phyloP scores from a whole-genome alignment of 106 monocot genomes.

The Dioscorea dumetorum region DNA sequence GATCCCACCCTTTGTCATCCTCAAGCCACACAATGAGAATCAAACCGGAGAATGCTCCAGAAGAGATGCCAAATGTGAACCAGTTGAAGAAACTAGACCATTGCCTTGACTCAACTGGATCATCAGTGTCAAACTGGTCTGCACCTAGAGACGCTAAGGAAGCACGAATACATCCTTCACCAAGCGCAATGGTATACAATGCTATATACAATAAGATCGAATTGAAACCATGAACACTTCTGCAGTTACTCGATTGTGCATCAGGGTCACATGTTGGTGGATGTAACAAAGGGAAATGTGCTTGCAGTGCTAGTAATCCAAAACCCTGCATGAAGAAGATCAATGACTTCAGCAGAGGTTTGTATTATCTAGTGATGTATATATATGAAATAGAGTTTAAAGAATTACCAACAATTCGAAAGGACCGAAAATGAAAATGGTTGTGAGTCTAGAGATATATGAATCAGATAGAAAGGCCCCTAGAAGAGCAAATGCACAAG shows the following conservation, averaged over 20 bases:
- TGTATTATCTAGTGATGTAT: background rate
- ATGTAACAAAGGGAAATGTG: conserved; percentile 49
- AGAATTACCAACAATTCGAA: conserved; percentile 43
- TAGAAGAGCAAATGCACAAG: conserved; percentile 45
- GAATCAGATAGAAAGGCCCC: conserved; percentile 74
- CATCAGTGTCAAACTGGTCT: conserved; percentile 61
- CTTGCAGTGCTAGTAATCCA: conserved; percentile 74
- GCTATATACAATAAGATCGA: conserved; percentile 36
- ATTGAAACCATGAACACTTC: conserved; percentile 37
- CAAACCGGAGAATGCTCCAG: conserved; percentile 40
- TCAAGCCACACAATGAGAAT: conserved; percentile 61
- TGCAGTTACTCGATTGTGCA: conserved; percentile 25
- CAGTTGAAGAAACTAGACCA: conserved; percentile 83
- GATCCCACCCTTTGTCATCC: conserved; percentile 63
- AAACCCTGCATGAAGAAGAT: conserved; percentile 25
- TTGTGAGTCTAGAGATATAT: conserved; percentile 48
- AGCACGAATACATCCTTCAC: conserved; percentile 56
- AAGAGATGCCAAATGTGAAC: conserved; percentile 57
- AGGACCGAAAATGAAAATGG: conserved; percentile 63
- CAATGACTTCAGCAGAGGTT: background rate
- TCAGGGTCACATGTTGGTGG: conserved; percentile 43
- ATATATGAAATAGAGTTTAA: background rate
- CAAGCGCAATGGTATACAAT: conserved; percentile 45
- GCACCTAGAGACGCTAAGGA: conserved; percentile 60
- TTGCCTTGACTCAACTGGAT: conserved; percentile 31